Conservation (phyloP, 768 basidiomycete genomes). For the Psilocybe azurescens region DNA sequence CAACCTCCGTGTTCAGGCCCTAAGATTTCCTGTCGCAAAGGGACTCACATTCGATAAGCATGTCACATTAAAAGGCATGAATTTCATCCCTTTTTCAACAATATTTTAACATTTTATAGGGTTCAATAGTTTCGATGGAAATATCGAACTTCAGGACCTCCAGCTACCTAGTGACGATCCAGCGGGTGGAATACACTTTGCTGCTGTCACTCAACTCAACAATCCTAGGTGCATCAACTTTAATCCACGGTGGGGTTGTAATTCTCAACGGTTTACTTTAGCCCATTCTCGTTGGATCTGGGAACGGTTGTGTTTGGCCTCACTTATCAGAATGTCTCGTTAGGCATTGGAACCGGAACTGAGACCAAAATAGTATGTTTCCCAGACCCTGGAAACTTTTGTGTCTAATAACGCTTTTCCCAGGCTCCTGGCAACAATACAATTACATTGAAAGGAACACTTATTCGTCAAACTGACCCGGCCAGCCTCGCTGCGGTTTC, state of each 20-base stretch:
- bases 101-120: slow-evolving; percentile 35
- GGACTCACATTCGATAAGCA: slow-evolving; percentile 69
- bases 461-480: slow-evolving; percentile 56
- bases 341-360: slow-evolving; percentile 60
- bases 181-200: slow-evolving; percentile 69
- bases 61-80: slow-evolving; percentile 57
- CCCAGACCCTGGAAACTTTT: background rate
- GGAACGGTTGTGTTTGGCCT: slow-evolving; percentile 71
- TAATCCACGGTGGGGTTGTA: background rate
- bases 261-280: slow-evolving; percentile 25
- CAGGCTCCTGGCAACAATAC: slow-evolving; percentile 60
- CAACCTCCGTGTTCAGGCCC: slow-evolving; percentile 65
- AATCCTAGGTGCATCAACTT: slow-evolving; percentile 55
- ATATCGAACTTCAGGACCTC: slow-evolving; percentile 60
- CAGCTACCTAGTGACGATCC: slow-evolving; percentile 72
- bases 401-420: slow-evolving; percentile 5
- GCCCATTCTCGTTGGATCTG: slow-evolving; percentile 72
- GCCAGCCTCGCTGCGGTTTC: slow-evolving; percentile 56
- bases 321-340: slow-evolving; percentile 56
- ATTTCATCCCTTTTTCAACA: background rate
- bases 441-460: slow-evolving; percentile 61
- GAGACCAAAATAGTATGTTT: slow-evolving; percentile 56
- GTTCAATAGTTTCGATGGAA: slow-evolving; percentile 64
- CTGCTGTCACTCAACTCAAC: slow-evolving; percentile 56
- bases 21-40: slow-evolving; percentile 70